phyloP scores from a whole-genome alignment of 345 rosid species.

The Gossypium stocksii region DNA sequence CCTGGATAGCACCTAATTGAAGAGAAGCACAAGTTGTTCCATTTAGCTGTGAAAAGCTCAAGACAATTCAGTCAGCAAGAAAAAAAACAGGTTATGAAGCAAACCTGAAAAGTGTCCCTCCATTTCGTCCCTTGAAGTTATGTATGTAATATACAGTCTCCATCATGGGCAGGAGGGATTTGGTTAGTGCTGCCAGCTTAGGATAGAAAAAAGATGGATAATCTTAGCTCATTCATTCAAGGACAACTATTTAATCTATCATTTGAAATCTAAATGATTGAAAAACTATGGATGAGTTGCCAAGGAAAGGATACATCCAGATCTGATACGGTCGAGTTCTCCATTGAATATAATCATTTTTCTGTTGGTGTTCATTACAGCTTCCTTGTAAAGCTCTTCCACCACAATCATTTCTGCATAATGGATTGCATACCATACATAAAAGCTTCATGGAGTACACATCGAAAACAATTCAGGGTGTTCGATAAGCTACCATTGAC shows the following conservation, averaged over 20 bases:
- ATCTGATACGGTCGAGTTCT: conserved; percentile 90
- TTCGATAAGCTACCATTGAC: conserved; percentile 58
- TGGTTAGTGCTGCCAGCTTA: conserved; percentile 72
- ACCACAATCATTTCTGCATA: conserved; percentile 90
- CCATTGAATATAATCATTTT: conserved; percentile 83
- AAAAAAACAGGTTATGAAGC: background rate
- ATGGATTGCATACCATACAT: background rate
- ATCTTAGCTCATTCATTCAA: conserved; percentile 44
- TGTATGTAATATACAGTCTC: conserved; percentile 93
- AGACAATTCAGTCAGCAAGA: background rate
- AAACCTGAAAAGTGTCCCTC: conserved; percentile 91
- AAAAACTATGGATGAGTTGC: background rate
- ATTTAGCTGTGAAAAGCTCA: background rate
- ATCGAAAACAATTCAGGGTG: conserved; percentile 11
- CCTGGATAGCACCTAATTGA: conserved; percentile 76
- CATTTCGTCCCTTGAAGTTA: conserved; percentile 80
- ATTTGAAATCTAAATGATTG: background rate
- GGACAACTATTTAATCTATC: background rate
- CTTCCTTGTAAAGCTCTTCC: conserved; percentile 92
- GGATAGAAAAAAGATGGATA: conserved; percentile 94
- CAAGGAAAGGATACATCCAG: conserved; percentile 98
- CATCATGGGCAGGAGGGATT: conserved; percentile 70
- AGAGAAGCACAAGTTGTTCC: background rate
- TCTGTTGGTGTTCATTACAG: conserved; percentile 53
- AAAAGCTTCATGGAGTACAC: conserved; percentile 11